Base-by-base conservation (phyloP, 2,329 filamentous ascomycete genomes). In the Sclerotinia borealis region DNA sequence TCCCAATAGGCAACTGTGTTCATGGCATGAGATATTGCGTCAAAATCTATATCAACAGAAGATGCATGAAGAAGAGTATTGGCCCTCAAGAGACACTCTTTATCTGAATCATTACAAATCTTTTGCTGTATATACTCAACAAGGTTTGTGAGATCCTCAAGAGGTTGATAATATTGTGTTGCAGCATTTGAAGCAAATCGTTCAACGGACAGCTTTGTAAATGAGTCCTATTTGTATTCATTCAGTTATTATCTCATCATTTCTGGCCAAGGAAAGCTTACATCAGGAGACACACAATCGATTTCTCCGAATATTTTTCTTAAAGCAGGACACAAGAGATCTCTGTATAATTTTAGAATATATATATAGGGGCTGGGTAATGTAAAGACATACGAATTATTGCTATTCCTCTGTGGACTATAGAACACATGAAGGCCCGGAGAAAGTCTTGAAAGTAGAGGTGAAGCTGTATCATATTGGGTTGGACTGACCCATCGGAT, bases 391-490 rank as follows among this genome's bases (percentile, higher is more conserved):
- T 65, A 66, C 67, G 64, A 58, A 51, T 41, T 56, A 34, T 62
- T 63, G 43, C 58, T 61, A 27, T 50, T 64, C 27, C 52, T 47
- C 29, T 67, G 64, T 22, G 60, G 49, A 25, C 31, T 66, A 73
- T 88, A 92, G 70, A 90, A 90, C 31, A 92, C 79, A 78, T 97
- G 92, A 27, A 98, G 78, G 3, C 93, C 93, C 0, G 93, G 87
- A 2, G 91, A 86, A 17, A 92, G 76, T 64, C 90, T 84, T 59
- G 92, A 92, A 49, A 84, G 79, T 71, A 95, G 88, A 1, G 93
- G 93, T 45, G 87, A 81, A 50, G 88, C 78, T 1, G 83, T 79
- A 45, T 83, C 78, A 73, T 87, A 88, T 1, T 80, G 71, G 8
- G 72, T 70, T 2, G 85, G 78, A 17, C 86, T 84, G n/a, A 84